phyloP scores from a whole-genome alignment of 257 asterid genomes.

The Przewalskia tangutica region DNA sequence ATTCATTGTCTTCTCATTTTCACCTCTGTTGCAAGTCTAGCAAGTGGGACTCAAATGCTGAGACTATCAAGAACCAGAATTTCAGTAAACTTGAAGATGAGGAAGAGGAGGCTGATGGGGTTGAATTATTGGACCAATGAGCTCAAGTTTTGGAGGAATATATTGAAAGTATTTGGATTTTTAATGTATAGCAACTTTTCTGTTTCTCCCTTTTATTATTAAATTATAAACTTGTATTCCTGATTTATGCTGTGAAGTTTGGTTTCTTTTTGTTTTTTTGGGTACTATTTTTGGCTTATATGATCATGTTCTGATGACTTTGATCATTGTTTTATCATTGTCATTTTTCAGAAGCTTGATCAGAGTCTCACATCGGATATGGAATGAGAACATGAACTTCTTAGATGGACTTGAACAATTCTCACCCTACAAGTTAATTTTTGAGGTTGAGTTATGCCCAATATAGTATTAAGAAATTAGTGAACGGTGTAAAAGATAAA shows the following conservation, averaged over 20 bases:
- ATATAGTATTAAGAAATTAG: neutral
- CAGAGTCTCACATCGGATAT: too few species aligned
- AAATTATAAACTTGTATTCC: neutral
- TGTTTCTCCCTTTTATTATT: neutral
- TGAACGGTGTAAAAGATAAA: neutral
- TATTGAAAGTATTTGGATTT: constrained; percentile 73
- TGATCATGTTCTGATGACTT: neutral
- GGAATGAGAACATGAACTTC: too few species aligned
- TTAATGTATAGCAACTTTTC: constrained; percentile 40
- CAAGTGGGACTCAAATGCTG: constrained; percentile 61
- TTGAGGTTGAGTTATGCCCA: too few species aligned
- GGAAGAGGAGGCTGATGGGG: constrained; percentile 19
- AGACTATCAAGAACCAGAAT: constrained; percentile 25
- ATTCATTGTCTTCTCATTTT: neutral
- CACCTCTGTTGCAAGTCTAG: constrained; percentile 31
- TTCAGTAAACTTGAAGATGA: constrained; percentile 6
- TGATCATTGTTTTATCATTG: too few species aligned
- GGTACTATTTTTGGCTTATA: neutral
- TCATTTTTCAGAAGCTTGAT: neutral
- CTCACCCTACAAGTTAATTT: too few species aligned
- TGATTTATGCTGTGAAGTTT: neutral
- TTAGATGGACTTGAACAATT: too few species aligned
- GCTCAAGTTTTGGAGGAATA: constrained; percentile 44
- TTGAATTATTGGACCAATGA: constrained; percentile 32
- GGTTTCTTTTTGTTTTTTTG: neutral